Percentiles rank a stretch among this genome's conserved stretches.
These are phyloP conservation scores for Tetraselmis striata DNA, from an alignment of 139 green algal genomes.

Conservation along the genomic window DNA sequence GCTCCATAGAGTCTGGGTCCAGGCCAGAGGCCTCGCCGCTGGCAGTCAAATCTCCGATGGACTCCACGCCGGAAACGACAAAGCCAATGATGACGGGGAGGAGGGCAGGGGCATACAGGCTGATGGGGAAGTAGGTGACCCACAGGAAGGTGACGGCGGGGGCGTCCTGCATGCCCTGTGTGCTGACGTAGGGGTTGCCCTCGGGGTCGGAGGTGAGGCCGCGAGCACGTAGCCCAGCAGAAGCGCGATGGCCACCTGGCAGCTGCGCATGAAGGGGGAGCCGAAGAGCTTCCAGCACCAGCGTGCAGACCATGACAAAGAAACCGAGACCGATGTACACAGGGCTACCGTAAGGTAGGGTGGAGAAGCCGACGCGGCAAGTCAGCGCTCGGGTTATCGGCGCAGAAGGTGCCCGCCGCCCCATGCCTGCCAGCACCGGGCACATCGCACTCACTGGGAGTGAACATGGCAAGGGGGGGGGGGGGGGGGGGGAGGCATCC, in stretches of 20 bases:
- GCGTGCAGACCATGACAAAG: slow-evolving; percentile 2
- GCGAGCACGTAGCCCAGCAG: slow-evolving; percentile 11
- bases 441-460: too few species aligned
- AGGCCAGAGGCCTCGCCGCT: background rate
- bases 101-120: background rate
- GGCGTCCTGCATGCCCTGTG: background rate
- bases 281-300: slow-evolving; percentile 22
- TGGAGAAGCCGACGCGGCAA: background rate
- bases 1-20: background rate
- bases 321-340: slow-evolving; percentile 10
- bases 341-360: background rate
- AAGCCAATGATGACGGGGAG: background rate
- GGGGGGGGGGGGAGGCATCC: too few species aligned
- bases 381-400: background rate
- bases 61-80: background rate
- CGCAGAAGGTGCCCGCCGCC: slow-evolving; percentile 13
- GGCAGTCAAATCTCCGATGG: slow-evolving; percentile 1
- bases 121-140: background rate
- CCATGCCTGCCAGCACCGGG: background rate
- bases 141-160: slow-evolving; percentile 1
- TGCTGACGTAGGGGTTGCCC: background rate
- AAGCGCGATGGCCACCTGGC: slow-evolving; percentile 11
- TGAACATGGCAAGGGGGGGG: too few species aligned
- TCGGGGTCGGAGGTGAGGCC: background rate
- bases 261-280: slow-evolving; percentile 18